Base-by-base conservation (phyloP, 1,284 basidiomycete genomes). In the Cryptococcus sp. region DNA sequence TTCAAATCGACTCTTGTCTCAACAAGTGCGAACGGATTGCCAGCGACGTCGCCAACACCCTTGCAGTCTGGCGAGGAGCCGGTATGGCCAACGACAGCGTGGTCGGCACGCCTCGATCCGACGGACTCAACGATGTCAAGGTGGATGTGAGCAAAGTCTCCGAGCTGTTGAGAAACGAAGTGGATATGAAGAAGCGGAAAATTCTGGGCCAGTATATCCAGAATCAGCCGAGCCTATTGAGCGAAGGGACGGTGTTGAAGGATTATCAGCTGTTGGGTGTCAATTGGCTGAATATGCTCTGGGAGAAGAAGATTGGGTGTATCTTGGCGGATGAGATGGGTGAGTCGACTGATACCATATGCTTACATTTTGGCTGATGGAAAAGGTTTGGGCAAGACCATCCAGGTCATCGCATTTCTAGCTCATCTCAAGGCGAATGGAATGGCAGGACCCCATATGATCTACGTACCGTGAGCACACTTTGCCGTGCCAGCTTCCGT, bases 301-400 rank as follows among this genome's bases (percentile, higher is more conserved):
- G 92, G 69, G 79, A 78, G 46, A 84, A 82, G 63, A 79, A 80
- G 51, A 80, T 87, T 44, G 93, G 89, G 52, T 97, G 93, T 72
- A 99, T 99, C 66, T 79, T 99, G 24, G 94, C 94, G 1, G 94
- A 99, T 73, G 92, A 97, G 73, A 97, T 97, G 93, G 91, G 92
- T 85, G 66, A 59, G 81, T 78, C 33, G 16, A 25, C 11, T 45
- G 44, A 46, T 25, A 16, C 23, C 11, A 21, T 19, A 19, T 32
- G 28, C 14, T 14, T 31, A 7, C 16, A 4, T 31, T 23, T 11
- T 18, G 4, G 26, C 39, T 24, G 46, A 47, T n/a, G 28, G 28
- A 22, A 4, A 36, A 90, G 89, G 92, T 63, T 82, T 98, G 50
- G 95, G 95, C 25, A 99, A 99, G 78, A 99, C 94, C 1, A 87